Percentiles rank a stretch among this genome's conserved stretches.
Evolutionary conservation across 169 alveolate genomes (phyloP).

Genomic region (Plasmodium malariae): DNA sequence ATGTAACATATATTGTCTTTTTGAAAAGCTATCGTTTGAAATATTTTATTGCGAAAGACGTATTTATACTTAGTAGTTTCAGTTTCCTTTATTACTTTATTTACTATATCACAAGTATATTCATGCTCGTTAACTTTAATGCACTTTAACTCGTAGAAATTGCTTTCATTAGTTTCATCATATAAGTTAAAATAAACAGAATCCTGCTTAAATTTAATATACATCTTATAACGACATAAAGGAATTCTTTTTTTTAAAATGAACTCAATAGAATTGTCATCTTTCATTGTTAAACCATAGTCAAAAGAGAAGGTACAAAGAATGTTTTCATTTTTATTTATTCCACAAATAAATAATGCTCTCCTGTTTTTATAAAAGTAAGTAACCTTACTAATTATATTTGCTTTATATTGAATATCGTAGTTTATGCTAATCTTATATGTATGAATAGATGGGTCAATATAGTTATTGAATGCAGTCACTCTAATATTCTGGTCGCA

Average conservation of each 20-base stretch:
- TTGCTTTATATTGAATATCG: conserved; percentile 12
- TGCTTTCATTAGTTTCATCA: conserved; percentile 27
- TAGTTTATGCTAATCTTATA: conserved; percentile 23
- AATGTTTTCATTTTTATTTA: conserved; percentile 28
- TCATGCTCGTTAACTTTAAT: neutral
- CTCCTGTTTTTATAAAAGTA: conserved; percentile 32
- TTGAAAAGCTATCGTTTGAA: conserved; percentile 13
- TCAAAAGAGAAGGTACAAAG: conserved; percentile 50
- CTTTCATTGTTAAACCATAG: conserved; percentile 47
- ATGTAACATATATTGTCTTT: conserved; percentile 27
- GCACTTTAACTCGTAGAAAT: conserved; percentile 41
- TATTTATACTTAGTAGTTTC: conserved; percentile 18
- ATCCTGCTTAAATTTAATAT: conserved; percentile 4
- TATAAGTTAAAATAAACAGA: conserved; percentile 28
- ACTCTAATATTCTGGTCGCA: conserved; percentile 5
- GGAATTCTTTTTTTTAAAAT: conserved; percentile 29
- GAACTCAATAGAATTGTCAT: conserved; percentile 27
- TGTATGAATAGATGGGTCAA: conserved; percentile 1
- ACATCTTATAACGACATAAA: conserved; percentile 14
- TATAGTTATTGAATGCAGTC: conserved; percentile 46
- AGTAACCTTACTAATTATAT: conserved; percentile 11
- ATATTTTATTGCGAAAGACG: conserved; percentile 2
- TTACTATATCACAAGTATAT: conserved; percentile 31
- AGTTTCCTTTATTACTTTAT: conserved; percentile 14
- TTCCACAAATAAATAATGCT: conserved; percentile 28